Evolutionary conservation across 108 stramenopile genomes (phyloP).

Genomic region (Nannochloropsis gaditana): DNA sequence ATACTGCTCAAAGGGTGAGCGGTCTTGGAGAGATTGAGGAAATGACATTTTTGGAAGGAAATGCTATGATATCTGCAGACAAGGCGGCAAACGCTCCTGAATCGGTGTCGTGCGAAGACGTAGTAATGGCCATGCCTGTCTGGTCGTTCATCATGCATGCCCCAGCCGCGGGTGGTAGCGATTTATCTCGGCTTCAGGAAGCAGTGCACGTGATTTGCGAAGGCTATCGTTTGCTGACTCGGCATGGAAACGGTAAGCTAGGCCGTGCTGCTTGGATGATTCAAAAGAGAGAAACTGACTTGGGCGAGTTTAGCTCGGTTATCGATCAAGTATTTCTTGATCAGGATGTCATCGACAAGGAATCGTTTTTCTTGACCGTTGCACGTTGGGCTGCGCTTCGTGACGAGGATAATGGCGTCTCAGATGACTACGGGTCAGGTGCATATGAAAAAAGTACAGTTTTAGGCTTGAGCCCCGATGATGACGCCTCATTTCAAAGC

Average conservation of each 20-base stretch:
- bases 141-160: neutral
- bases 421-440: neutral
- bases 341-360: constrained; percentile 1
- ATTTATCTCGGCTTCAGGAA: neutral
- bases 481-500: no score
- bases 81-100: neutral
- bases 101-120: constrained; percentile 15
- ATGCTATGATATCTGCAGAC: neutral
- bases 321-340: constrained; percentile 1
- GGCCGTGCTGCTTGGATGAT: neutral
- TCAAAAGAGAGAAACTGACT: constrained; percentile 15
- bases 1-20: neutral
- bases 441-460: neutral
- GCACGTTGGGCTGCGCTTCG: neutral
- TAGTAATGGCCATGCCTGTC: neutral
- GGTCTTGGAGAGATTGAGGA: neutral
- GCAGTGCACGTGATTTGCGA: neutral
- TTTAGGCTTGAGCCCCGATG: no score
- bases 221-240: neutral
- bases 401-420: neutral
- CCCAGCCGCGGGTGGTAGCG: neutral
- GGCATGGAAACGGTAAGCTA: neutral
- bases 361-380: neutral
- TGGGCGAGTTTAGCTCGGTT: neutral
- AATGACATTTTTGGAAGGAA: neutral